Evolutionary conservation across 2,329 filamentous ascomycete species (phyloP).

Genomic region (Calonectria leucothoes): DNA sequence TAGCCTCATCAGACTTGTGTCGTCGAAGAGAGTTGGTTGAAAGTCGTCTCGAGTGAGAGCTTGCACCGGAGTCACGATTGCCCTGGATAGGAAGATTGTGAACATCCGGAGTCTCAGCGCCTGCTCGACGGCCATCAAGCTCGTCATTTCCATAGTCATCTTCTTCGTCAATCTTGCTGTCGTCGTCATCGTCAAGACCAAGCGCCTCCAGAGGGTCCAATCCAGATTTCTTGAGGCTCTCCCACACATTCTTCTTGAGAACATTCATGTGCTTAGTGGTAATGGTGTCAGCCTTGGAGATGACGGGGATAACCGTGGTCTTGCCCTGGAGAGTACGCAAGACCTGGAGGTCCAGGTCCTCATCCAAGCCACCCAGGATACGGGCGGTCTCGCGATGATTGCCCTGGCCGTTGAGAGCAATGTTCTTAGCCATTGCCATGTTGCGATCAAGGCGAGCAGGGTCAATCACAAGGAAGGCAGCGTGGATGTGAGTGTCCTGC

Average conservation of each 20-base stretch:
- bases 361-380: slow-evolving; percentile 78
- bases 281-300: slow-evolving; percentile 96
- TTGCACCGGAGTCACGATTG: slow-evolving; percentile 43
- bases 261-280: slow-evolving; percentile 95
- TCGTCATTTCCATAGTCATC: slow-evolving; percentile 55
- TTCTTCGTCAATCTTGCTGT: slow-evolving; percentile 67
- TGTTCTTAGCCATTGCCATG: slow-evolving; percentile 73
- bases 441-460: slow-evolving; percentile 87
- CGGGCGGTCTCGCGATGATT: slow-evolving; percentile 56
- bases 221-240: slow-evolving; percentile 85
- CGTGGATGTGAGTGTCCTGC: slow-evolving; percentile 97
- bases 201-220: slow-evolving; percentile 91
- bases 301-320: slow-evolving; percentile 94
- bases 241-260: slow-evolving; percentile 91
- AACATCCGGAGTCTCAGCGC: slow-evolving; percentile 39
- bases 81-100: slow-evolving; percentile 56
- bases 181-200: slow-evolving; percentile 81
- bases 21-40: slow-evolving; percentile 60
- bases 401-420: slow-evolving; percentile 62
- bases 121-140: slow-evolving; percentile 29
- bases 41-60: slow-evolving; percentile 55
- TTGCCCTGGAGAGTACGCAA: slow-evolving; percentile 89
- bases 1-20: slow-evolving; percentile 59
- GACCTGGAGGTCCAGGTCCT: slow-evolving; percentile 91
- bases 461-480: slow-evolving; percentile 91